A percentile compares a stretch with the other conserved stretches of the same genome.
Conservation (phyloP, 495 filamentous ascomycete species). For the Xylaria intraflava region DNA sequence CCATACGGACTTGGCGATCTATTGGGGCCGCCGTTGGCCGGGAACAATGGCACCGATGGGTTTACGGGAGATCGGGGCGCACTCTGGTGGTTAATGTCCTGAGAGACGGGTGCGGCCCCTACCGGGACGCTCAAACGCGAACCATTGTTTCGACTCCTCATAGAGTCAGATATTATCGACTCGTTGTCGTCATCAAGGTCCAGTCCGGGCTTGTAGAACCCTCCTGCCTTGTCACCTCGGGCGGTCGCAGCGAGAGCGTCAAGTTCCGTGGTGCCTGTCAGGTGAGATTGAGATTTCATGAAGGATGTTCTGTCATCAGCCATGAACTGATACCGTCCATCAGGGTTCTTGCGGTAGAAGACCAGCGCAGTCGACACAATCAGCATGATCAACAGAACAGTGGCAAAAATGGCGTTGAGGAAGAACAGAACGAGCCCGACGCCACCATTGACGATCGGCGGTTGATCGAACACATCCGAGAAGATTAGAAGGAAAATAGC, state of each 20-base stretch:
- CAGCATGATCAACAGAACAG: conserved; percentile 81
- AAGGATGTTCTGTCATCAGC: conserved; percentile 93
- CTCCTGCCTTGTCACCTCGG: conserved; percentile 70
- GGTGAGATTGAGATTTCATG: conserved; percentile 93
- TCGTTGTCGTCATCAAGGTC: conserved; percentile 77
- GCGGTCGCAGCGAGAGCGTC: conserved; percentile 91
- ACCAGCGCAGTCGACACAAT: conserved; percentile 77
- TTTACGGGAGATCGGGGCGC: conserved; percentile 22
- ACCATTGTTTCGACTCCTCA: conserved; percentile 32
- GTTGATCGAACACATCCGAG: conserved; percentile 75
- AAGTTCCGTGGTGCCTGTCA: conserved; percentile 70
- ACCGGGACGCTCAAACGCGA: conserved; percentile 31
- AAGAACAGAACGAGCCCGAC: conserved; percentile 94
- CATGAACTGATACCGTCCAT: conserved; percentile 95
- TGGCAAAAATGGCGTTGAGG: conserved; percentile 78
- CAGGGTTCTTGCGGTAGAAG: conserved; percentile 88
- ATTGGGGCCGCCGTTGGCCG: conserved; percentile 10
- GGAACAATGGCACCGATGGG: conserved; percentile 26
- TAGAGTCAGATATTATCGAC: conserved; percentile 46
- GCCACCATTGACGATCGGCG: conserved; percentile 79
- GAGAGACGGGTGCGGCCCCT: conserved; percentile 9
- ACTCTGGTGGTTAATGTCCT: conserved; percentile 10
- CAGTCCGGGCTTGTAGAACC: conserved; percentile 47
- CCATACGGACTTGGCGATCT: conserved; percentile 27
- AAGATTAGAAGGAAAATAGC: conserved; percentile 79